phyloP scores from a whole-genome alignment of 2,329 filamentous ascomycete species.

The Dothistroma pini region DNA sequence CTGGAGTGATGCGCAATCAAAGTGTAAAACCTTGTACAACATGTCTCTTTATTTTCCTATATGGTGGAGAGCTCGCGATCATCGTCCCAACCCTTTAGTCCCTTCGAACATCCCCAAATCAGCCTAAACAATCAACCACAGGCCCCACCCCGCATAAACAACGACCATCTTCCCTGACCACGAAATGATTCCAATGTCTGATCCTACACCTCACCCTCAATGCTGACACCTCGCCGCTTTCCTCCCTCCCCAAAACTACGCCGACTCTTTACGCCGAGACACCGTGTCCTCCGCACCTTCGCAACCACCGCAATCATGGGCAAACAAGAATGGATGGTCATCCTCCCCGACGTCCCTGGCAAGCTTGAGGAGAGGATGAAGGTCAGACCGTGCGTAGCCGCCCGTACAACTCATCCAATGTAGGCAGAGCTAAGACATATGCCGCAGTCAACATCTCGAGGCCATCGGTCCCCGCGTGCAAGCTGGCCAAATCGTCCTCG shows the following conservation, averaged over 20 bases:
- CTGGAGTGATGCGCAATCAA: not conserved
- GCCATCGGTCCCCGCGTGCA: constrained; percentile 53
- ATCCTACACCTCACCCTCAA: not conserved
- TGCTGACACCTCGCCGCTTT: not conserved
- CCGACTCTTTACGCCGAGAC: not conserved
- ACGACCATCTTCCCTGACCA: not conserved
- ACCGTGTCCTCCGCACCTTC: constrained; percentile 16
- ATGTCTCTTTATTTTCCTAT: too few species aligned
- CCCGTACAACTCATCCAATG: not conserved
- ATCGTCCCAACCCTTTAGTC: not conserved
- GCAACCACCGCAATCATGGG: constrained; percentile 27
- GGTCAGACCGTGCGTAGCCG: constrained; percentile 40
- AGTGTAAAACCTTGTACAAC: too few species aligned
- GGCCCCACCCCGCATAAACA: not conserved
- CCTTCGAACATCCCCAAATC: not conserved
- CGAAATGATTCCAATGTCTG: not conserved
- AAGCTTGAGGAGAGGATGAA: constrained; percentile 43
- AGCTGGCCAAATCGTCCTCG: constrained; percentile 59
- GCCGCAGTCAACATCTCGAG: constrained; percentile 53
- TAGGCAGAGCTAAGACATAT: not conserved
- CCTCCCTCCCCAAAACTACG: not conserved
- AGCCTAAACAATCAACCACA: not conserved
- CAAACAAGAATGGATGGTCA: constrained; percentile 51
- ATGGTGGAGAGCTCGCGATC: too few species aligned
- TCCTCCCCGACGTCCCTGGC: constrained; percentile 44